These are phyloP conservation scores for Eimeria acervulina DNA, from an alignment of 169 alveolate genomes.

Conservation along the genomic window DNA sequence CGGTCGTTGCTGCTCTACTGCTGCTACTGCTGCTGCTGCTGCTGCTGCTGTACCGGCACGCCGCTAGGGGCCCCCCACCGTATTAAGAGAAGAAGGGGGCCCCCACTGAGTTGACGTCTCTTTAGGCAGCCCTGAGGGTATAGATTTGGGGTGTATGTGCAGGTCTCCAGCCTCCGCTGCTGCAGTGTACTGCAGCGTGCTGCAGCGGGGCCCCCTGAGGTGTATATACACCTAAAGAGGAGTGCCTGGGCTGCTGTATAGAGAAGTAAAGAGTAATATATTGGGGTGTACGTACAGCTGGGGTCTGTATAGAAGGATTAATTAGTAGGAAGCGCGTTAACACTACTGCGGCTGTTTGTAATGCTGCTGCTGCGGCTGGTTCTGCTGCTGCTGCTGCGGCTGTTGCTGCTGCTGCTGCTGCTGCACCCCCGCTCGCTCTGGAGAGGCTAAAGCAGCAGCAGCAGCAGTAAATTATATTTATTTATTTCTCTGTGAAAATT, in stretches of 20 bases:
- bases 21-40: too few species aligned
- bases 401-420: slow-evolving; percentile 3
- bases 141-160: too few species aligned
- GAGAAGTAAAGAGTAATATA: too few species aligned
- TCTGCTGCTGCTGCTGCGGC: neutral
- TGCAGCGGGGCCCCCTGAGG: too few species aligned
- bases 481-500: neutral
- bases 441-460: neutral
- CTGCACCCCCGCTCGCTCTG: neutral
- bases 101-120: neutral
- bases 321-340: neutral
- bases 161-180: too few species aligned
- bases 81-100: neutral
- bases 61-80: slow-evolving; percentile 28
- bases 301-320: neutral
- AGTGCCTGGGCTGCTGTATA: too few species aligned
- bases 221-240: too few species aligned
- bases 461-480: neutral
- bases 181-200: too few species aligned
- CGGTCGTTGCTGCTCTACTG: too few species aligned
- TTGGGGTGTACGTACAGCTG: neutral
- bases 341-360: neutral
- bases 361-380: too few species aligned
- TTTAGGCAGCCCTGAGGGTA: too few species aligned
- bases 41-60: neutral